phyloP scores from a whole-genome alignment of 768 basidiomycete species.

The Lentinus tigrinus region DNA sequence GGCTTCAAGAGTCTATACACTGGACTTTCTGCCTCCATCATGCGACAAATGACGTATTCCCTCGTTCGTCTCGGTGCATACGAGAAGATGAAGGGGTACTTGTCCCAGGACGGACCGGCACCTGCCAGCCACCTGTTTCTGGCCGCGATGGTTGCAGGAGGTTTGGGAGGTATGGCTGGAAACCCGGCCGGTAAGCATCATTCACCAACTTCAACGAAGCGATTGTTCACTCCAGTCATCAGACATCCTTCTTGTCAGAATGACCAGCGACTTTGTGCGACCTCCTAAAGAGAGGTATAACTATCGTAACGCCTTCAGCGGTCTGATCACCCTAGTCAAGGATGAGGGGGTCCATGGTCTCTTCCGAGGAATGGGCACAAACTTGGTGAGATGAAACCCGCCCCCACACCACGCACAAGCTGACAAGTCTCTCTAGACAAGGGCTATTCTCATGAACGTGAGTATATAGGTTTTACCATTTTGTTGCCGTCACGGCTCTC shows the following conservation, averaged over 20 bases:
- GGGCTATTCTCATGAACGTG: constrained; percentile 78
- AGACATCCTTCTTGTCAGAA: constrained; percentile 78
- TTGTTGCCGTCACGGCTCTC: constrained; percentile 2
- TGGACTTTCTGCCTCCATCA: constrained; percentile 77
- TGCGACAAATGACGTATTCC: constrained; percentile 91
- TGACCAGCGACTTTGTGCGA: constrained; percentile 84
- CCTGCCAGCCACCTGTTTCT: constrained; percentile 55
- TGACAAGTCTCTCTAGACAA: constrained; percentile 34
- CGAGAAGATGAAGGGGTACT: constrained; percentile 66
- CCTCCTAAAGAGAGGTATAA: constrained; percentile 72
- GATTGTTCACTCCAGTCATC: not conserved
- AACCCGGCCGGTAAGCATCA: constrained; percentile 68
- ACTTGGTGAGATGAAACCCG: constrained; percentile 49
- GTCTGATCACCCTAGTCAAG: constrained; percentile 61
- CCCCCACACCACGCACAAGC: not conserved
- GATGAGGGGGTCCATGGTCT: constrained; percentile 73
- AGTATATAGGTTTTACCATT: constrained; percentile 22
- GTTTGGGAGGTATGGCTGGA: constrained; percentile 78
- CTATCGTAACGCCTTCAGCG: constrained; percentile 77
- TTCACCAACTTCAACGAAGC: too few relatives aligned
- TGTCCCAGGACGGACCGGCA: constrained; percentile 52
- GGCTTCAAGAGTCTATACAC: constrained; percentile 78
- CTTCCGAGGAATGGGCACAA: constrained; percentile 73
- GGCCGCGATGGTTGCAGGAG: constrained; percentile 73
- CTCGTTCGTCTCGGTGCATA: constrained; percentile 82